Evolutionary conservation across 371 early-diverging fungal genomes (phyloP).

Genomic region (Basidiobolus meristosporus): DNA sequence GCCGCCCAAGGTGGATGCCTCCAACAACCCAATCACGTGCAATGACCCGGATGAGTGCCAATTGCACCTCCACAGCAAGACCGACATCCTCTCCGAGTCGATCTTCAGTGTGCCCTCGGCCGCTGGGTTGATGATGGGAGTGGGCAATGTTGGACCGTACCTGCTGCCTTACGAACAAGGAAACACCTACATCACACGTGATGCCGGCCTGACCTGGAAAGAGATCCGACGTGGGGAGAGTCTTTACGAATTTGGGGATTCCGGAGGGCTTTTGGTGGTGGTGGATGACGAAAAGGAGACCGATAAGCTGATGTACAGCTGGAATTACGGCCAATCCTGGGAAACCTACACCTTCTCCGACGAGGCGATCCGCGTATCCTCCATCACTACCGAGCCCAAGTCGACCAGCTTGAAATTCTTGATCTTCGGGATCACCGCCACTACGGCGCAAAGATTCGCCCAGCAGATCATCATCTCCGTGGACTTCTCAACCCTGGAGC

Average conservation of each 20-base stretch:
- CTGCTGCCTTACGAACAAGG: slow-evolving; percentile 43
- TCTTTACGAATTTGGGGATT: slow-evolving; percentile 74
- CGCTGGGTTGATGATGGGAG: slow-evolving; percentile 77
- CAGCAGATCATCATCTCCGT: slow-evolving; percentile 17
- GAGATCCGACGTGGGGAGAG: slow-evolving; percentile 52
- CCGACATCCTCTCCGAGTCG: slow-evolving; percentile 50
- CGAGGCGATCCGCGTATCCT: slow-evolving; percentile 24
- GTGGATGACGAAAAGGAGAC: slow-evolving; percentile 58
- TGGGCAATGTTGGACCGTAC: slow-evolving; percentile 70
- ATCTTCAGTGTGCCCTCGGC: slow-evolving; percentile 62
- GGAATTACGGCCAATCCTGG: slow-evolving; percentile 47
- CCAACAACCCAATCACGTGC: no score
- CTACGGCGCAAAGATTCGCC: slow-evolving; percentile 2
- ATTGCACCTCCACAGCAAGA: slow-evolving; percentile 65
- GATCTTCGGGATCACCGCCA: slow-evolving; percentile 28
- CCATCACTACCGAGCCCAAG: slow-evolving; percentile 51
- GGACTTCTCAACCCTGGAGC: slow-evolving; percentile 15
- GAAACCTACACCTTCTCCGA: slow-evolving; percentile 21
- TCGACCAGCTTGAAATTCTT: slow-evolving; percentile 54
- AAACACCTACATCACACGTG: slow-evolving; percentile 67
- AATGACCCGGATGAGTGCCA: no score
- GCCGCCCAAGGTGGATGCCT: background rate
- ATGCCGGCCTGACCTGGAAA: slow-evolving; percentile 63
- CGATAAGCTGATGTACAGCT: slow-evolving; percentile 38
- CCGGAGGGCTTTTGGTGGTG: slow-evolving; percentile 48